Evolutionary conservation across 805 yeast species (phyloP).

Genomic region (Ascoidea asiatica): DNA sequence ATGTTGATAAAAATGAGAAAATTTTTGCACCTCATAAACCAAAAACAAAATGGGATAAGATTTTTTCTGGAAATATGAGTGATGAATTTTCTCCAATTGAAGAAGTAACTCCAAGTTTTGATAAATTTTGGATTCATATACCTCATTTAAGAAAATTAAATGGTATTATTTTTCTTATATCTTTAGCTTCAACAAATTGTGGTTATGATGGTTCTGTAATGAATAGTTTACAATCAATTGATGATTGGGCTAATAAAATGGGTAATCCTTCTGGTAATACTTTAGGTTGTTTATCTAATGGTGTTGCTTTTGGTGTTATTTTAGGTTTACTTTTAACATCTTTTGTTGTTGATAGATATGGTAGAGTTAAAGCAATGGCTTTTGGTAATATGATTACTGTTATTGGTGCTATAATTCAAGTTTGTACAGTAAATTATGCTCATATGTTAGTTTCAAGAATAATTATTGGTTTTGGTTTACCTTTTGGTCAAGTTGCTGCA

Average conservation of each 20-base stretch:
- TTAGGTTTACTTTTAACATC: constrained; percentile 18
- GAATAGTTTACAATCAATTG: constrained; percentile 35
- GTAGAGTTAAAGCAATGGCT: constrained; percentile 45
- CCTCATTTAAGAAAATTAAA: constrained; percentile 26
- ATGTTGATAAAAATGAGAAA: too few species aligned
- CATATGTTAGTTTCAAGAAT: constrained; percentile 29
- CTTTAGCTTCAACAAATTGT: constrained; percentile 32
- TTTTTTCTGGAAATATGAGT: too few species aligned
- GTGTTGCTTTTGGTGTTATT: constrained; percentile 28
- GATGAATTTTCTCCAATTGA: too few species aligned
- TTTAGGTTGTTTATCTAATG: constrained; percentile 28
- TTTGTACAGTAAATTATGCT: constrained; percentile 14
- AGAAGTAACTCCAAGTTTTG: too few species aligned
- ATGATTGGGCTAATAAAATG: constrained; percentile 26
- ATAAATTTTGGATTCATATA: constrained; percentile 21
- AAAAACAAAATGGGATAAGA: too few species aligned
- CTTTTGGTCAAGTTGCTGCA: constrained; percentile 26
- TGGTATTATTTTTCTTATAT: constrained; percentile 23
- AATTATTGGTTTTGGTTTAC: constrained; percentile 33
- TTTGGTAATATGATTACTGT: constrained; percentile 69
- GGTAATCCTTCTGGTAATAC: constrained; percentile 24
- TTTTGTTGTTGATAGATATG: constrained; percentile 22
- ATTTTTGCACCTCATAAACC: too few species aligned
- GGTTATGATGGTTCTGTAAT: constrained; percentile 37
- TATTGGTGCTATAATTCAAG: constrained; percentile 16